phyloP scores from a whole-genome alignment of 768 basidiomycete genomes.

The Lactarius deliciosus region DNA sequence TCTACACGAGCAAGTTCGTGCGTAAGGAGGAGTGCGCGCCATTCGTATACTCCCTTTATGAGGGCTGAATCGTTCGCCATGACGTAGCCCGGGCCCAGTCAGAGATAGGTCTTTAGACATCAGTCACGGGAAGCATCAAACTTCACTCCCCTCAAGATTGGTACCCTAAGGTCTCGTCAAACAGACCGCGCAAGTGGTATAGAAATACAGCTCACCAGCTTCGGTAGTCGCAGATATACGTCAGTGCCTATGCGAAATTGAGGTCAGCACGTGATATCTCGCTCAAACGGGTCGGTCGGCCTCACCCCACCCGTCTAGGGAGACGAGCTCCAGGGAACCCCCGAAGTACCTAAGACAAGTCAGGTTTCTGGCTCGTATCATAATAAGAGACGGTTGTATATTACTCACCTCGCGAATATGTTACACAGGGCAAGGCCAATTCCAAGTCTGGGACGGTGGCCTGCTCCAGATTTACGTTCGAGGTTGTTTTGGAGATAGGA shows the following conservation, averaged over 20 bases:
- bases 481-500: conserved; percentile 37
- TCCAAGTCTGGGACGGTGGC: conserved; percentile 65
- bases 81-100: background rate
- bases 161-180: conserved; percentile 56
- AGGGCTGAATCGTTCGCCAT: background rate
- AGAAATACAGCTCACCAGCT: conserved; percentile 52
- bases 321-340: conserved; percentile 74
- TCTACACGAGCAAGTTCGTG: background rate
- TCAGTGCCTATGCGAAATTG: conserved; percentile 60
- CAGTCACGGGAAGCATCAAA: conserved; percentile 41
- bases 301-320: conserved; percentile 82
- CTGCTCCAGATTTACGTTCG: conserved; percentile 47
- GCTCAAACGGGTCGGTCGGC: conserved; percentile 15
- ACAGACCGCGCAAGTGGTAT: background rate
- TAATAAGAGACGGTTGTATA: conserved; percentile 7
- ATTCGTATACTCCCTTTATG: background rate
- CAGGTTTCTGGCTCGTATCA: background rate
- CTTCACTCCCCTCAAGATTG: conserved; percentile 80
- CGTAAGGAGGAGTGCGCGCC: background rate
- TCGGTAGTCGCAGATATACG: conserved; percentile 77
- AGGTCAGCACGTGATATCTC: conserved; percentile 10
- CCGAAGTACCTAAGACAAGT: conserved; percentile 65
- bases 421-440: conserved; percentile 89
- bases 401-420: conserved; percentile 74
- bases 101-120: background rate